Conservation (phyloP, 163 green algal genomes). For the Dunaliella salina region DNA sequence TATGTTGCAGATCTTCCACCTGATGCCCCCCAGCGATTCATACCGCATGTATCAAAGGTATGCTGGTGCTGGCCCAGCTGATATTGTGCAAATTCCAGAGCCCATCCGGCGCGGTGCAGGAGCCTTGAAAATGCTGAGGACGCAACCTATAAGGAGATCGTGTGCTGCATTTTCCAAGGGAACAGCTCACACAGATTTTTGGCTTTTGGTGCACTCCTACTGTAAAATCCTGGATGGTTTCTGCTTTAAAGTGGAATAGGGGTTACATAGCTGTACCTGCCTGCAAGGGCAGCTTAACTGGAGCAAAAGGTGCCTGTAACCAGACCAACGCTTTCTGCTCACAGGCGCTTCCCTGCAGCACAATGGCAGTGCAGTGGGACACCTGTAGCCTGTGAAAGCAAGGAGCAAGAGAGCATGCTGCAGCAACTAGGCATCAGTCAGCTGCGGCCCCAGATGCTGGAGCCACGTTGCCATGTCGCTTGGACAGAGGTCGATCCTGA, state of each 20-base stretch:
- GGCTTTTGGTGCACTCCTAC: neutral
- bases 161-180: too few species aligned
- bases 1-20: conserved; percentile 47
- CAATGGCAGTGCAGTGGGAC: neutral
- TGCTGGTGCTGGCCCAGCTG: neutral
- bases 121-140: neutral
- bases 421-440: neutral
- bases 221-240: neutral
- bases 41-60: conserved; percentile 59
- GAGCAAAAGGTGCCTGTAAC: neutral
- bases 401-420: neutral
- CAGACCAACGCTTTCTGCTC: neutral
- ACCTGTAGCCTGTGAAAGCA: neutral
- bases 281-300: too few species aligned
- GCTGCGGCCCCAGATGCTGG: conserved; percentile 15
- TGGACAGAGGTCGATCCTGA: conserved; percentile 32
- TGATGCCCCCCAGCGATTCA: conserved; percentile 67
- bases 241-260: neutral
- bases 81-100: neutral
- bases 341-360: neutral
- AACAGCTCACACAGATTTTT: neutral
- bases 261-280: neutral
- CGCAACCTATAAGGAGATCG: neutral
- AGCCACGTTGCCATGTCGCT: conserved; percentile 18
- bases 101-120: neutral